Evolutionary conservation across 164 flowering plant species (phyloP), one percentile per base, ranked within the genome.

Genomic region (Dillenia turbinata): DNA sequence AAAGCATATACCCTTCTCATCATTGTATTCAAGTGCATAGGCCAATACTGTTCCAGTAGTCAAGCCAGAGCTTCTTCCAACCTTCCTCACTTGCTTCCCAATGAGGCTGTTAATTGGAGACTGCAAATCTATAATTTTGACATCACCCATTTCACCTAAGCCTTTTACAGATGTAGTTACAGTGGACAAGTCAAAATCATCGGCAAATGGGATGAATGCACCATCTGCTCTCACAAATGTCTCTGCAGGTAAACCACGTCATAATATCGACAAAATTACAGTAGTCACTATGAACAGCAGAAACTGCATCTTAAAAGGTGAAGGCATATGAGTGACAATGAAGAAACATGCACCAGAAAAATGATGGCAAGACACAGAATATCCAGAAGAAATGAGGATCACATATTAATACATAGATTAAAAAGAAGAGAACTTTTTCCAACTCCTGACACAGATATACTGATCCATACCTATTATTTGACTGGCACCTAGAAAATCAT

Each of bases 171-270:
- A 69, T 16, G 88, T 86, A 13, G 81, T 86, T 49, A 86, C 85
- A 50, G 80, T 75, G 26, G 73, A 69, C 84, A 86, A 71, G 78
- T 86, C 85, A 66, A 84, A 86, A 72, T 84, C 91, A 67, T 86
- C 91, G 54, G 84, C 77, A 68, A 86, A 86, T 9, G 91, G 85
- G 58, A 86, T 84, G 67, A 84, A 86, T 53, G 91, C 89, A 14
- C 91, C 91, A 71, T 86, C 91, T 60, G 91, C 91, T 73, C 89
- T 76, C 59, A 86, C 91, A 75, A 80, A 86, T 68, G 91, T 86
- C 81, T 86, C 89, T 86, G 82, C 74, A 74, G 9, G 53, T n/a
- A 26, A 9, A 63, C 12, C 16, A 67, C 22, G 58, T 60, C 40
- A 46, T 22, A 54, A 8, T 6, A 33, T 33, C 5, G 40, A 4